Conservation (phyloP, 371 early-diverging fungal genomes). For the Zychaea mexicana region DNA sequence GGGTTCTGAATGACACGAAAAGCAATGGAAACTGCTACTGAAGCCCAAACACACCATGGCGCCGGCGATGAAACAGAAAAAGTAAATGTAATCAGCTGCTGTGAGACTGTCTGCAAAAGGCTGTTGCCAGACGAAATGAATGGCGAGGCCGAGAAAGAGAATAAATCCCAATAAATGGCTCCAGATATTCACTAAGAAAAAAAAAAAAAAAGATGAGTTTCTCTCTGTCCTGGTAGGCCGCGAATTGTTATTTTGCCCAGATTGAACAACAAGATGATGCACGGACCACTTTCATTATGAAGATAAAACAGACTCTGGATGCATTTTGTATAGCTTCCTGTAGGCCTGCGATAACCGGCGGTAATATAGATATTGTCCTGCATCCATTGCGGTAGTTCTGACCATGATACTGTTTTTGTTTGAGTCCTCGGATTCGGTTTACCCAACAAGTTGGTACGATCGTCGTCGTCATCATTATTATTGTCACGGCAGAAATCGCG, state of each 20-base stretch:
- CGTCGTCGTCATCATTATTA: no score
- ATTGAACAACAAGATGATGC: constrained; percentile 22
- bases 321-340: constrained; percentile 74
- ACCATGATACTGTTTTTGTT: constrained; percentile 5
- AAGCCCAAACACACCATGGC: constrained; percentile 81
- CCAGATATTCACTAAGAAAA: constrained; percentile 75
- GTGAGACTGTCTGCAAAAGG: constrained; percentile 53
- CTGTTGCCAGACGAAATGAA: constrained; percentile 46
- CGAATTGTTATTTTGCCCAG: constrained; percentile 53
- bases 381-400: constrained; percentile 66
- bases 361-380: constrained; percentile 71
- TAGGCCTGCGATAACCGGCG: constrained; percentile 80
- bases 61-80: constrained; percentile 58
- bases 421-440: background rate
- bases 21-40: constrained; percentile 83
- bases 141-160: constrained; percentile 39
- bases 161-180: constrained; percentile 81
- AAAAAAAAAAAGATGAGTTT: background rate
- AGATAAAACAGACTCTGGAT: constrained; percentile 74
- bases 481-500: background rate
- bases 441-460: background rate
- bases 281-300: constrained; percentile 76
- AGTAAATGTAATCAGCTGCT: constrained; percentile 61
- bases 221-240: no score
- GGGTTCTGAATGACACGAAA: constrained; percentile 83